These are phyloP conservation scores for Penicillium hordei DNA, from an alignment of 2,329 filamentous ascomycete genomes.

Conservation along the genomic window DNA sequence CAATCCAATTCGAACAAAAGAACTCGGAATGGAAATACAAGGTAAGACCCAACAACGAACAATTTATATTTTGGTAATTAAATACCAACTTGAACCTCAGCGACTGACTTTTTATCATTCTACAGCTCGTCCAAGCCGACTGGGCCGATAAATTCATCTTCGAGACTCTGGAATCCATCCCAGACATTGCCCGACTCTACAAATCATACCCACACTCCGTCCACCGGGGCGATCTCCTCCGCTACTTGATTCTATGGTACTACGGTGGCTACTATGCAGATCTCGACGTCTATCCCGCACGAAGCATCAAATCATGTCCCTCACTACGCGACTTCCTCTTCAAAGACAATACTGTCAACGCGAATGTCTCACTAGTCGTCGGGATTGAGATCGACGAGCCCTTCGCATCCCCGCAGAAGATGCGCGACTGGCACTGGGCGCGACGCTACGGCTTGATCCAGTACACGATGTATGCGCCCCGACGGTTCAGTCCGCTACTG, in stretches of 20 bases:
- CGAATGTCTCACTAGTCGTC: slow-evolving; percentile 34
- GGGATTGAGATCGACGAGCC: slow-evolving; percentile 42
- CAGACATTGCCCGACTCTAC: slow-evolving; percentile 30
- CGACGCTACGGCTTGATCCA: slow-evolving; percentile 37
- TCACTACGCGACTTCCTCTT: slow-evolving; percentile 23
- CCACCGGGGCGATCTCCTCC: slow-evolving; percentile 51
- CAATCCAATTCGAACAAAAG: slow-evolving; percentile 26
- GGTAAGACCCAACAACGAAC: slow-evolving; percentile 14
- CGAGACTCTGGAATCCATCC: slow-evolving; percentile 25
- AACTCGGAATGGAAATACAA: slow-evolving; percentile 33
- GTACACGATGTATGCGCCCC: slow-evolving; percentile 37
- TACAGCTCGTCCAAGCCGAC: slow-evolving; percentile 29
- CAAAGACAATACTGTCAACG: not conserved
- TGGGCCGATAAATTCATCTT: slow-evolving; percentile 31
- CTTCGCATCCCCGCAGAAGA: slow-evolving; percentile 31
- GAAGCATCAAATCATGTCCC: slow-evolving; percentile 31
- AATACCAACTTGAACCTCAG: not conserved
- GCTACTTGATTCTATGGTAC: slow-evolving; percentile 40
- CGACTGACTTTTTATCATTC: not conserved
- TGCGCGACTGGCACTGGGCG: slow-evolving; percentile 38
- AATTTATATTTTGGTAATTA: not conserved
- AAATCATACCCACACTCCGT: slow-evolving; percentile 46
- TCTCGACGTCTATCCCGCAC: slow-evolving; percentile 32
- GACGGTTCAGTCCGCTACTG: slow-evolving; percentile 36
- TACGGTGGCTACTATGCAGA: slow-evolving; percentile 40